Conservation (phyloP, 306 rosid species). For the Trifolium subterraneum region DNA sequence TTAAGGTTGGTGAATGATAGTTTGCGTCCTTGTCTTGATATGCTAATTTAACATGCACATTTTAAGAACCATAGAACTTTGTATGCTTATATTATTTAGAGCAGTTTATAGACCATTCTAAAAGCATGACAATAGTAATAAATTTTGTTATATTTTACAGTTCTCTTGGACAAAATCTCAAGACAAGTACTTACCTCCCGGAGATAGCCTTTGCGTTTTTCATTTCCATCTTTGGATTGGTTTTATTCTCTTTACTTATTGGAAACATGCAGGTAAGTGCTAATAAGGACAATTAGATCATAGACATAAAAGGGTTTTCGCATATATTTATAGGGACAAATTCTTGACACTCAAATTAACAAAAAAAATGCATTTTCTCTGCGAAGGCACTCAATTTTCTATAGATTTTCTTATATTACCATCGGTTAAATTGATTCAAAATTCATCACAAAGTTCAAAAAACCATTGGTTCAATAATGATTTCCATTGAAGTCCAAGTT, state of each 20-base stretch:
- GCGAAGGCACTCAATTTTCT: no score
- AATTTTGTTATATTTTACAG: slow-evolving; percentile 47
- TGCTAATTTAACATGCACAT: slow-evolving; percentile 29
- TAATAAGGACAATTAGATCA: slow-evolving; percentile 26
- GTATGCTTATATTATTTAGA: background rate
- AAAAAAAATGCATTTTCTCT: background rate
- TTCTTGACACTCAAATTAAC: background rate
- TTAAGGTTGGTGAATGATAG: slow-evolving; percentile 60
- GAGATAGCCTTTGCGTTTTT: slow-evolving; percentile 72
- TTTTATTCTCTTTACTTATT: slow-evolving; percentile 76
- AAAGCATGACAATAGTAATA: slow-evolving; percentile 1
- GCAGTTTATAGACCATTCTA: background rate
- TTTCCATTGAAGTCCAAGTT: background rate
- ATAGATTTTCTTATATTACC: background rate
- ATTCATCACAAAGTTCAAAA: background rate
- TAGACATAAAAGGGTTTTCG: background rate
- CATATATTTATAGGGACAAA: slow-evolving; percentile 11
- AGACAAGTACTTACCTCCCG: slow-evolving; percentile 61
- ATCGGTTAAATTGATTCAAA: background rate
- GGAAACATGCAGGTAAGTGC: slow-evolving; percentile 90
- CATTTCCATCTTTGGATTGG: slow-evolving; percentile 75
- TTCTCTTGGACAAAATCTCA: slow-evolving; percentile 82
- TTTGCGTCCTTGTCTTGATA: slow-evolving; percentile 12
- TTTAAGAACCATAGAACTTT: slow-evolving; percentile 10
- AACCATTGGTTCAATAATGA: background rate